A percentile compares a stretch with the other conserved stretches of the same genome.
Conservation (phyloP, 306 rosid genomes). For the Trichosanthes cucumerina region DNA sequence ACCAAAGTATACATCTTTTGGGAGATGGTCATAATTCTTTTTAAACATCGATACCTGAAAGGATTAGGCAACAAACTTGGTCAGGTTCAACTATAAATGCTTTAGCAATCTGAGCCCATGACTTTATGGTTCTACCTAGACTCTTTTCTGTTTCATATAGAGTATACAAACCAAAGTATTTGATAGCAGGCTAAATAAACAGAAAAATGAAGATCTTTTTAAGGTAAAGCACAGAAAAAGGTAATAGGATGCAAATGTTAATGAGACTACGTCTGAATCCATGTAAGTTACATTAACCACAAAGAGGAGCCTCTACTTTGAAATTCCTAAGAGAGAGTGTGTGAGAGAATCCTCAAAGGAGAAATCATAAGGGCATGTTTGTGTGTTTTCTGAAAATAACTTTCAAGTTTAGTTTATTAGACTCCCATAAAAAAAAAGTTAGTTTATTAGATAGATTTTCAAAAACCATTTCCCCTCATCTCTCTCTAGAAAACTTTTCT, state of each 20-base stretch:
- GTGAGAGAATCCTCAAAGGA: neutral
- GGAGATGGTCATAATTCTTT: constrained; percentile 91
- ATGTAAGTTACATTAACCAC: neutral
- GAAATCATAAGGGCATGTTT: neutral
- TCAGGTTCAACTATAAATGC: neutral
- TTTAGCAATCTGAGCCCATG: neutral
- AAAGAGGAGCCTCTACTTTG: neutral
- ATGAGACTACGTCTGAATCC: neutral
- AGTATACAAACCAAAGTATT: neutral
- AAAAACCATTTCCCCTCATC: neutral
- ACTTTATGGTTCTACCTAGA: neutral
- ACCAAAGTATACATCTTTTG: constrained; percentile 85
- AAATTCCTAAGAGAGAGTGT: neutral
- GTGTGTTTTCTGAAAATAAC: neutral
- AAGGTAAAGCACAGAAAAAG: neutral
- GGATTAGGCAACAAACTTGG: neutral
- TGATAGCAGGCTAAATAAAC: neutral
- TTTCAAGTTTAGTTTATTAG: neutral
- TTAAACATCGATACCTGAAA: constrained; percentile 93
- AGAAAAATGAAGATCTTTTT: neutral
- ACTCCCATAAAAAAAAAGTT: too few species aligned
- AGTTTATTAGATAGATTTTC: neutral
- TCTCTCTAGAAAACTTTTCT: neutral
- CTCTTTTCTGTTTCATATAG: neutral
- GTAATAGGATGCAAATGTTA: neutral